A percentile compares a stretch with the other conserved stretches of the same genome.
phyloP scores from a whole-genome alignment of 1,284 basidiomycete genomes.

The Heterobasidion occidentale region DNA sequence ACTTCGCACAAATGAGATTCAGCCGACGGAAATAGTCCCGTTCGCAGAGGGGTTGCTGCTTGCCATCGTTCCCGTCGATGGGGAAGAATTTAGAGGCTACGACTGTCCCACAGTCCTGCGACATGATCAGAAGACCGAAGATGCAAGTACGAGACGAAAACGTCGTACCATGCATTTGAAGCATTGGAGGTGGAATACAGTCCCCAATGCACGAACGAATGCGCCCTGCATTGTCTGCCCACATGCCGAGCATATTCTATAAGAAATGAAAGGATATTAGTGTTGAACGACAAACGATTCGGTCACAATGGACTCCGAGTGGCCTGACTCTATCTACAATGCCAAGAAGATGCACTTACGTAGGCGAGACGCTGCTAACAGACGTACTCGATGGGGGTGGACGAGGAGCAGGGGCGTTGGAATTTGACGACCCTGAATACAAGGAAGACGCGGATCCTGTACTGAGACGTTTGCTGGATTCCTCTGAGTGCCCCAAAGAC shows the following conservation, averaged over 20 bases:
- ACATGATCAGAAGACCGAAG: constrained; percentile 5
- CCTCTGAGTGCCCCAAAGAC: constrained; percentile 42
- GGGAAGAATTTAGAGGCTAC: constrained; percentile 99
- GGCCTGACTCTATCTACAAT: constrained; percentile 13
- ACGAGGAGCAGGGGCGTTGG: constrained; percentile 7
- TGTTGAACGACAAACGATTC: constrained; percentile 8
- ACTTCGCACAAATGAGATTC: constrained; percentile 95
- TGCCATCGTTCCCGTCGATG: constrained; percentile 80
- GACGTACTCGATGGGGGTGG: constrained; percentile 28
- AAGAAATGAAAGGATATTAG: constrained; percentile 10
- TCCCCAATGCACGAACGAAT: constrained; percentile 92
- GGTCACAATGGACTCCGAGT: constrained; percentile 15
- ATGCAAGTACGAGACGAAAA: constrained; percentile 21
- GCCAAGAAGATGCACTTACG: constrained; percentile 23
- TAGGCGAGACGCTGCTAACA: constrained; percentile 29
- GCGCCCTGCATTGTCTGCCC: constrained; percentile 83
- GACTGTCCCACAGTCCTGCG: constrained; percentile 90
- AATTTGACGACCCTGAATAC: constrained; percentile 36
- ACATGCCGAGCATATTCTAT: constrained; percentile 65
- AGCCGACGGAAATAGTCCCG: constrained; percentile 96
- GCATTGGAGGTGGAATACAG: constrained; percentile 93
- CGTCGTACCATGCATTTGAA: constrained; percentile 84
- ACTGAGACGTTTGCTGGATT: constrained; percentile 33
- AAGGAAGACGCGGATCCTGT: constrained; percentile 18
- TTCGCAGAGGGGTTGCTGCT: constrained; percentile 92